Conservation (phyloP, 345 rosid genomes). For the Arabis alpina region DNA sequence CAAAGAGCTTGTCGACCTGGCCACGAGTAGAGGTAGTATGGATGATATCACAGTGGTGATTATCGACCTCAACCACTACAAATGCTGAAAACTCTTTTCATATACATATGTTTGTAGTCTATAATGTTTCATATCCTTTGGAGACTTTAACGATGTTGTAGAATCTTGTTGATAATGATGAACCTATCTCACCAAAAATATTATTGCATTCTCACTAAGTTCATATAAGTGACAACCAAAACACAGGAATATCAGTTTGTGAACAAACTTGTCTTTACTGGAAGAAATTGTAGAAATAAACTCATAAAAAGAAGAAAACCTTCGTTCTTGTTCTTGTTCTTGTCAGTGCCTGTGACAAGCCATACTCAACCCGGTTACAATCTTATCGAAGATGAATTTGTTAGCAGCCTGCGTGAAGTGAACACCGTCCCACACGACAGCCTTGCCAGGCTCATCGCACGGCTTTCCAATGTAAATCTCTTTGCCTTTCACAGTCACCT, state of each 20-base stretch:
- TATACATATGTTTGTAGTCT: constrained; percentile 5
- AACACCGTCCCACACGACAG: constrained; percentile 45
- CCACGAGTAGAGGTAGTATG: constrained; percentile 66
- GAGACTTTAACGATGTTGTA: background rate
- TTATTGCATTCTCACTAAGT: constrained; percentile 3
- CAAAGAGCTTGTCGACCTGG: constrained; percentile 69
- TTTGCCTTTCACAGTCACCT: constrained; percentile 48
- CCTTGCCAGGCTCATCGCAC: constrained; percentile 43
- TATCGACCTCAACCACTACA: constrained; percentile 61
- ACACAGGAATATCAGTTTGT: background rate
- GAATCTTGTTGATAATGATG: constrained; percentile 27
- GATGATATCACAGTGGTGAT: constrained; percentile 83
- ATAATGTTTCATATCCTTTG: constrained; percentile 19
- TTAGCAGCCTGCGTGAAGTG: constrained; percentile 49
- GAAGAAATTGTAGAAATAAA: background rate
- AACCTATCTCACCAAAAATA: constrained; percentile 18
- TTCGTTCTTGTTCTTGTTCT: background rate
- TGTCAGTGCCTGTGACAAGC: constrained; percentile 38
- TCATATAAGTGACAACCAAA: background rate
- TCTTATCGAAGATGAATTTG: constrained; percentile 40
- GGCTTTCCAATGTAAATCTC: constrained; percentile 57
- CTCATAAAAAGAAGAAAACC: constrained; percentile 14
- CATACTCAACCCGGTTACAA: constrained; percentile 19
- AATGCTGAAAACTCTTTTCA: constrained; percentile 33
- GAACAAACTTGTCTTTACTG: constrained; percentile 3